These are phyloP conservation scores for Blastobotrys persicus DNA, from an alignment of 1,139 yeast genomes.

Conservation along the genomic window DNA sequence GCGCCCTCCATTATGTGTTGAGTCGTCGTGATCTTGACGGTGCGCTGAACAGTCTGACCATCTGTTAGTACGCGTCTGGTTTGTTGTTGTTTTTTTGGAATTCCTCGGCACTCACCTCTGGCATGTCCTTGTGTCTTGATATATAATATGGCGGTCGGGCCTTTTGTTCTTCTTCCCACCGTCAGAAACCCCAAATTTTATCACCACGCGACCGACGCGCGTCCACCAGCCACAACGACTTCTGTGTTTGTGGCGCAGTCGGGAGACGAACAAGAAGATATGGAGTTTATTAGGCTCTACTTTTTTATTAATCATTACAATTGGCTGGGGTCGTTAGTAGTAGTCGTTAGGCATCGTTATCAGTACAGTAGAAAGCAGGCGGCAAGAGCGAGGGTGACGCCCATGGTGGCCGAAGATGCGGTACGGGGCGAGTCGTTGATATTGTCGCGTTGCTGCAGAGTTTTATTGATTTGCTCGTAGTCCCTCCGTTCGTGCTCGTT, in stretches of 20 bases:
- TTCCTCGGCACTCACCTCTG: constrained; percentile 18
- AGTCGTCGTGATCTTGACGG: constrained; percentile 82
- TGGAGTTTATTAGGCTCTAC: too few relatives aligned
- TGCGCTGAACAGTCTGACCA: constrained; percentile 61
- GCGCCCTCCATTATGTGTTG: constrained; percentile 81
- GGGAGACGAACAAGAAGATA: background rate
- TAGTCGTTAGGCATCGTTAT: background rate
- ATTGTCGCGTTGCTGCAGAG: background rate
- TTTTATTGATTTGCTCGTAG: background rate
- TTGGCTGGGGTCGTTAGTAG: too few relatives aligned
- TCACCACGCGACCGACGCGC: background rate
- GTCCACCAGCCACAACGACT: background rate
- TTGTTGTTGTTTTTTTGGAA: background rate
- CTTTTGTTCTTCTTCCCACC: background rate
- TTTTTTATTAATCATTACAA: too few relatives aligned
- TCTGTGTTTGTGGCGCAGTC: background rate
- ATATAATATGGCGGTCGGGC: background rate
- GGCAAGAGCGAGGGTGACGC: constrained; percentile 14
- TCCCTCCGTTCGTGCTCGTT: background rate
- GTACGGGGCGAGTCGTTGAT: constrained; percentile 2
- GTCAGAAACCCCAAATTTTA: background rate
- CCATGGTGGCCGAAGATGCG: constrained; percentile 14
- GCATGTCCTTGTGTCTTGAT: constrained; percentile 15
- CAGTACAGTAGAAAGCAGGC: constrained; percentile 10
- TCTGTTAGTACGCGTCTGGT: background rate